phyloP scores from a whole-genome alignment of 805 yeast genomes.

The Schwanniomyces pseudopolymorphus region DNA sequence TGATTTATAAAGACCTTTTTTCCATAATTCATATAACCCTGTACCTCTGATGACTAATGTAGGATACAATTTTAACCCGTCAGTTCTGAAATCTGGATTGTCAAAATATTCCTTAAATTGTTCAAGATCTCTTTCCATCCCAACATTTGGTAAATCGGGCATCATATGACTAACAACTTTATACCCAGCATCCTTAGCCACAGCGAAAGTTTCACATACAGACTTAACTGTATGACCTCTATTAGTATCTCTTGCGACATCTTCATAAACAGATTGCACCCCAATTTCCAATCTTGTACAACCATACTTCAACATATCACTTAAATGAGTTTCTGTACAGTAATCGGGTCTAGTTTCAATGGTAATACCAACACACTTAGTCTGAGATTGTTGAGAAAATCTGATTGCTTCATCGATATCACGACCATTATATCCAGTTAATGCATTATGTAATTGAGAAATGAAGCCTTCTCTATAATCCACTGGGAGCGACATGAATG shows the following conservation, averaged over 20 bases:
- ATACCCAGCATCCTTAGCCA: slow-evolving; percentile 98
- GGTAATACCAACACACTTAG: slow-evolving; percentile 97
- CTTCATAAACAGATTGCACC: slow-evolving; percentile 95
- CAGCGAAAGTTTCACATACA: slow-evolving; percentile 91
- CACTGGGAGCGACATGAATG: slow-evolving; percentile 91
- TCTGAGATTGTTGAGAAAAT: slow-evolving; percentile 89
- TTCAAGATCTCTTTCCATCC: slow-evolving; percentile 96
- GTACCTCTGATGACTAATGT: slow-evolving; percentile 97
- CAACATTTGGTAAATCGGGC: slow-evolving; percentile 99
- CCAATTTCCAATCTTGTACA: slow-evolving; percentile 97
- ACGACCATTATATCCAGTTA: slow-evolving; percentile 86
- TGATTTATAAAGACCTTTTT: slow-evolving; percentile 89
- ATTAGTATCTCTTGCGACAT: slow-evolving; percentile 96
- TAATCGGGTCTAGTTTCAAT: slow-evolving; percentile 98
- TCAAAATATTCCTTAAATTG: slow-evolving; percentile 96
- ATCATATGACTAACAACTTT: slow-evolving; percentile 98
- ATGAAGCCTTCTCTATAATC: slow-evolving; percentile 90
- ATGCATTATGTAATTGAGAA: slow-evolving; percentile 87
- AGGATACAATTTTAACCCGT: slow-evolving; percentile 93
- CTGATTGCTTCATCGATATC: slow-evolving; percentile 87
- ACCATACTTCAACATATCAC: slow-evolving; percentile 94
- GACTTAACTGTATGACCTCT: slow-evolving; percentile 97
- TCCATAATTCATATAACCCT: slow-evolving; percentile 96
- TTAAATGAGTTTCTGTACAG: slow-evolving; percentile 92
- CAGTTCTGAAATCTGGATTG: slow-evolving; percentile 95